Evolutionary conservation across 306 rosid species (phyloP).

Genomic region (Rosa persica): DNA sequence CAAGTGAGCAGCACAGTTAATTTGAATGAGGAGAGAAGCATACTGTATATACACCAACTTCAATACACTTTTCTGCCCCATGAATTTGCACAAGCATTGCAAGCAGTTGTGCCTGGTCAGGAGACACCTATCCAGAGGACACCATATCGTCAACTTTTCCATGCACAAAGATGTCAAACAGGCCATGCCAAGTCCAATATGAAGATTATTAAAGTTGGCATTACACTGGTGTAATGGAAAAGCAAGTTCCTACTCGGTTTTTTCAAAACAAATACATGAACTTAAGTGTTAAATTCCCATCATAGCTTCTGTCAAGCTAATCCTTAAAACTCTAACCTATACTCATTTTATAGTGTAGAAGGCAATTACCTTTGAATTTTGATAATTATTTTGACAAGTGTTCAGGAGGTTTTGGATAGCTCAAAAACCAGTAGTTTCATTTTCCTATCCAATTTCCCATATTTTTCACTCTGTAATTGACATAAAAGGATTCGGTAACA

Average conservation of each 20-base stretch:
- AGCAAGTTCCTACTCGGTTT: neutral
- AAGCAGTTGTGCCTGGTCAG: constrained; percentile 95
- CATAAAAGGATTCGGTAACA: neutral
- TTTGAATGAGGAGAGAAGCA: constrained; percentile 21
- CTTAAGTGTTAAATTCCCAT: neutral
- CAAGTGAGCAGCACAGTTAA: neutral
- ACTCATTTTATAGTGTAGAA: neutral
- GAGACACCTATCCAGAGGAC: constrained; percentile 66
- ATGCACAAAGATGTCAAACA: constrained; percentile 9
- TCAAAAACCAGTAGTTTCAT: neutral
- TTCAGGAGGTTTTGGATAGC: neutral
- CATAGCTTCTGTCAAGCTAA: neutral
- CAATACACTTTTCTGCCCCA: constrained; percentile 89
- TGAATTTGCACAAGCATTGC: constrained; percentile 90
- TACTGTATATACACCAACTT: constrained; percentile 95
- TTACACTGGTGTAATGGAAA: neutral
- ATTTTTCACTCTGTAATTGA: neutral
- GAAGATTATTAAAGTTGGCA: neutral
- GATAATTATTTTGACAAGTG: neutral
- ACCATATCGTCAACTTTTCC: constrained; percentile 28
- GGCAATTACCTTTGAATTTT: neutral
- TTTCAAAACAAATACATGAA: neutral
- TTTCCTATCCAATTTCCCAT: neutral
- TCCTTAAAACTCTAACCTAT: neutral
- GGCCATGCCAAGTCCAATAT: constrained; percentile 14